Percentiles rank a stretch among this genome's conserved stretches.
Evolutionary conservation across 2,329 filamentous ascomycete species (phyloP).

Genomic region (Pseudogymnoascus sp.): DNA sequence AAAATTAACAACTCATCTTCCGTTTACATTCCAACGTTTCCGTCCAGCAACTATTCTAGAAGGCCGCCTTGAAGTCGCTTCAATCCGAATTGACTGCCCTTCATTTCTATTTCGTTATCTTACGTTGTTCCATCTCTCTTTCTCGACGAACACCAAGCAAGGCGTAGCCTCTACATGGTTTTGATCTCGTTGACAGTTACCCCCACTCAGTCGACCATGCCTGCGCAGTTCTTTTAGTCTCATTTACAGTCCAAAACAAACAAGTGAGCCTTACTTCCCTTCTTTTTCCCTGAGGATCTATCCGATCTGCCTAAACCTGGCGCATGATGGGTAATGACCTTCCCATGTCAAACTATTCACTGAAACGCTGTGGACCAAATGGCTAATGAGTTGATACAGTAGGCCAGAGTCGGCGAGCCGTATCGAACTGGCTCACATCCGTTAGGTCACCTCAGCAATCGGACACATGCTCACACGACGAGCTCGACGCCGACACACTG

Average conservation of each 20-base stretch:
- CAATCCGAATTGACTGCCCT: neutral
- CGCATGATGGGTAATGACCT: neutral
- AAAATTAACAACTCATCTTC: neutral
- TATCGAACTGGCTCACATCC: conserved; percentile 6
- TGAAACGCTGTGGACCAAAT: neutral
- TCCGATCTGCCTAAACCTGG: neutral
- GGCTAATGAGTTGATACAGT: neutral
- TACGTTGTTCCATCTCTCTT: neutral
- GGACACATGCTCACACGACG: conserved; percentile 1
- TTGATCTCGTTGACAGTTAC: neutral
- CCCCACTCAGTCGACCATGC: neutral
- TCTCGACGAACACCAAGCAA: neutral
- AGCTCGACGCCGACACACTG: conserved; percentile 11
- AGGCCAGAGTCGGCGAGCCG: conserved; percentile 3
- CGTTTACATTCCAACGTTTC: neutral
- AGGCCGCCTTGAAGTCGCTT: neutral
- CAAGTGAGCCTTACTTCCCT: neutral
- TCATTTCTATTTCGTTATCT: neutral
- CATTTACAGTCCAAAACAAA: neutral
- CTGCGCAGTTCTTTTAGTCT: neutral
- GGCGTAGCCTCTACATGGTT: neutral
- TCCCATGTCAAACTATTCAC: neutral
- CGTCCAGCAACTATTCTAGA: neutral
- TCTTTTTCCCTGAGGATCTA: neutral
- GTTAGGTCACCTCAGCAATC: neutral